Evolutionary conservation across 768 basidiomycete genomes (phyloP), one percentile per base, ranked within the genome.

Genomic region (Psilocybe cubensis): DNA sequence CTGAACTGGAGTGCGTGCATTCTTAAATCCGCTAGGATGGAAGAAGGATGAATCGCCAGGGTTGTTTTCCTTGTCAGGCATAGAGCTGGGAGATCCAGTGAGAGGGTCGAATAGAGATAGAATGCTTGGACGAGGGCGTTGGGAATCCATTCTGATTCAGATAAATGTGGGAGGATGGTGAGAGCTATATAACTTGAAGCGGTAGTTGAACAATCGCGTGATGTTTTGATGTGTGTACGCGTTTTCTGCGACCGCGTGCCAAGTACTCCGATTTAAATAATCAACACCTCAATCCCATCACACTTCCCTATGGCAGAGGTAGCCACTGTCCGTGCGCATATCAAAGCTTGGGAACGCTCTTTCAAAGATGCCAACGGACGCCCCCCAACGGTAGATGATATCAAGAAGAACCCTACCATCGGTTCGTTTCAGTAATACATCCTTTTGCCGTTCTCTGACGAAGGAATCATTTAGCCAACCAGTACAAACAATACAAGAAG

Each of bases 401-500:
- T 93, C 53, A 87, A 79, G 66, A 73, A 78, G 41, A 75, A 80
- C 17, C 84, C 84, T 6, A 63, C 66, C 49, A 85, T 92, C 57
- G 89, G 91, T 92, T 54, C 62, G 85, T 72, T 42, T 14, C 43
- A 52, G 31, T 29, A 33, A 49, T 18, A 43, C 43, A 6, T n/a
- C 52, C 59, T 52, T 23, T 38, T 55, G 59, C 55, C 31, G 33
- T 44, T 47, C 29, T 17, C 25, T 10, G 43, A 25, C 23, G 28
- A 18, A 48, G n/a, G 6, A 7, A 18, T 27, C 8, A 48, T 57
- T 11, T 67, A 93, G 91, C 88, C 58, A 81, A 84, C 62, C 92
- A 89, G 70, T 94, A 94, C 76, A 92, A 82, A 71, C 79, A 83
- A 27, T 92, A 93, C 79, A 93, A 92, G 79, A 85, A 81, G 57